Base-by-base conservation (phyloP, 2,329 filamentous ascomycete species). In the Pseudogymnoascus sp. region DNA sequence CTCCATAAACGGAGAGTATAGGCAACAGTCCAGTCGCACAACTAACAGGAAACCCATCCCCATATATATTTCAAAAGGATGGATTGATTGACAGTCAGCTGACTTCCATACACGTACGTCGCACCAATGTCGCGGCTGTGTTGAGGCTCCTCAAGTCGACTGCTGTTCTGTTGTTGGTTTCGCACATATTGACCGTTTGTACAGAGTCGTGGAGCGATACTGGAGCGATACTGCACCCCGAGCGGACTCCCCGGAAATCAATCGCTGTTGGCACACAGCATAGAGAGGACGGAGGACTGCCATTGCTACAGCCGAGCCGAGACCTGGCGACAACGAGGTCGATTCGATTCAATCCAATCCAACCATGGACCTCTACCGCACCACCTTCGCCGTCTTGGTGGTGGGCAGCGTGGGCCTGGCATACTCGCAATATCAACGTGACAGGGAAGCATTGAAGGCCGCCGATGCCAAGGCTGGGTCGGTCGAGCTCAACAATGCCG, bases 401-500 rank as follows among this genome's bases (percentile, higher is more conserved):
- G 47, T 53, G 8, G 47, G 26, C 47, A 53, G 47, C 47, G 47
- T 53, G 26, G 26, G 47, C 47, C 47, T 53, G 24, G 47, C 47
- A 3, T 53, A 53, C 26, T 53, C 47, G 26, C 47, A 53, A 14
- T 53, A 53, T 31, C 14, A 31, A 31, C 47, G 47, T 53, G 26
- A 53, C 47, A 53, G 14, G 31, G 47, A 53, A 14, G 47, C 47
- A 16, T 29, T 53, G 3, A 53, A 53, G 47, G 6, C 38, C 1
- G 38, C 38, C 6, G 40, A 53, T n/a, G 47, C 47, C 47, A 53
- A 53, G 26, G 47, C 47, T 53, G 47, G 47, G 26, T 53, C 47
- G 2, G 47, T 53, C 47, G 47, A 53, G 47, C 47, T 53, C 14
- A 53, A 53, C 26, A 29, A 53, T 31, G 70, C 71, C 64, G 71